A percentile compares a stretch with the other conserved stretches of the same genome.
Conservation (phyloP, 768 basidiomycete genomes). For the Suillus placidus region DNA sequence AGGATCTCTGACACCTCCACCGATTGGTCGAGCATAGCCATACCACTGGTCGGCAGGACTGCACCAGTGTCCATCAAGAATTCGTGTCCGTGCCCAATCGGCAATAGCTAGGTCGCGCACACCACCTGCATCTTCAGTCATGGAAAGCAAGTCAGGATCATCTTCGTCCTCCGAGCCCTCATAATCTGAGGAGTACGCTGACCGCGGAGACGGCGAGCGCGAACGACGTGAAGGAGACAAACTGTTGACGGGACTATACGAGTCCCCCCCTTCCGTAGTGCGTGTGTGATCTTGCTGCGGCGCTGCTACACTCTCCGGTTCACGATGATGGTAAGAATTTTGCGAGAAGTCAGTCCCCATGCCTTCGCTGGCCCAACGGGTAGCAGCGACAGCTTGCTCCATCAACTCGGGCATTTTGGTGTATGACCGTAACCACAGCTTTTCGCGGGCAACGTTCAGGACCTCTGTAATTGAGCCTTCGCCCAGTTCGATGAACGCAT, state of each 20-base stretch:
- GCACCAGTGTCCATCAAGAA: slow-evolving; percentile 77
- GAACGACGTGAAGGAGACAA: slow-evolving; percentile 33
- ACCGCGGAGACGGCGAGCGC: slow-evolving; percentile 34
- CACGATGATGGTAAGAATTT: slow-evolving; percentile 16
- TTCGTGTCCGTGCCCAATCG: slow-evolving; percentile 72
- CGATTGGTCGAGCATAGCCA: slow-evolving; percentile 43
- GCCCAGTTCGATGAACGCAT: slow-evolving; percentile 72
- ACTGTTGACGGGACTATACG: slow-evolving; percentile 24
- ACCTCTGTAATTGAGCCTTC: slow-evolving; percentile 71
- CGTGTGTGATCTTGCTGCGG: slow-evolving; percentile 10
- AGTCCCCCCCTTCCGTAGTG: slow-evolving; percentile 11
- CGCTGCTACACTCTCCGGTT: slow-evolving; percentile 7
- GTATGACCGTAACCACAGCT: slow-evolving; percentile 65
- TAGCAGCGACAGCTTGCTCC: slow-evolving; percentile 67
- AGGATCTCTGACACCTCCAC: slow-evolving; percentile 32
- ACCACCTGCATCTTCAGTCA: slow-evolving; percentile 50
- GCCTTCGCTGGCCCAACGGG: slow-evolving; percentile 43
- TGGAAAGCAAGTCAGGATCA: slow-evolving; percentile 44
- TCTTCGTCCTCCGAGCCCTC: slow-evolving; percentile 46
- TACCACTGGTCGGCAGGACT: slow-evolving; percentile 76
- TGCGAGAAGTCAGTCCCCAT: slow-evolving; percentile 35
- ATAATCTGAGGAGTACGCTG: slow-evolving; percentile 34
- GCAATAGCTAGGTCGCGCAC: slow-evolving; percentile 59
- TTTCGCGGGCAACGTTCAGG: slow-evolving; percentile 63
- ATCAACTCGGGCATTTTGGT: slow-evolving; percentile 71